These are phyloP conservation scores for Agaricales sp. DNA, from an alignment of 1,284 basidiomycete genomes.

Conservation along the genomic window DNA sequence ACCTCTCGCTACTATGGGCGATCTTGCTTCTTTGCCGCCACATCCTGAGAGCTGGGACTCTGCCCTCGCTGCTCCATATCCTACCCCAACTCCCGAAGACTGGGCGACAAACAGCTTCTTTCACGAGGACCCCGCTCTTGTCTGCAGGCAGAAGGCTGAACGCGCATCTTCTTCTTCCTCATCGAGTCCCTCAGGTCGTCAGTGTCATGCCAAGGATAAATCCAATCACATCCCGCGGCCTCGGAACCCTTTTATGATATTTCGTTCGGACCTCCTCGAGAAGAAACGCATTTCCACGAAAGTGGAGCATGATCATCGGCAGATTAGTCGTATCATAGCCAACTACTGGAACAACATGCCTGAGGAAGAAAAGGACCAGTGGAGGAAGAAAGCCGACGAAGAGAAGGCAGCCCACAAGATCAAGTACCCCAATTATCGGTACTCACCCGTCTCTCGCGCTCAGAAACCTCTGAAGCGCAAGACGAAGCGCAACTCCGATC, in stretches of 20 bases:
- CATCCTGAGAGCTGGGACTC: too few relatives aligned
- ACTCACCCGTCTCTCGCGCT: conserved; percentile 33
- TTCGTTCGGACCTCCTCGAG: conserved; percentile 60
- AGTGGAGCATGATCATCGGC: conserved; percentile 45
- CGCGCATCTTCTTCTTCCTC: neutral
- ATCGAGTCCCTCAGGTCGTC: neutral
- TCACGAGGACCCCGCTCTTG: neutral
- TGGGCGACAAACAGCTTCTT: neutral
- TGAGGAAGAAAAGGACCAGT: conserved; percentile 35
- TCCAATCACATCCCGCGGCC: conserved; percentile 52
- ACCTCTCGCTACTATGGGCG: too few relatives aligned
- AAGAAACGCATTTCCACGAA: conserved; percentile 27
- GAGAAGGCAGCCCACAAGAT: conserved; percentile 48
- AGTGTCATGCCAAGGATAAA: conserved; percentile 2
- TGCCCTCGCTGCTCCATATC: too few relatives aligned
- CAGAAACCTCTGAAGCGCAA: conserved; percentile 35
- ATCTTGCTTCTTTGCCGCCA: too few relatives aligned
- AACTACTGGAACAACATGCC: conserved; percentile 41
- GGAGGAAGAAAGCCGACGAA: conserved; percentile 39
- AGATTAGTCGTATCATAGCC: conserved; percentile 46
- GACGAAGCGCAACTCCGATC: conserved; percentile 36
- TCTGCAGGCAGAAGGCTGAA: neutral
- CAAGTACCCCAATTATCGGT: conserved; percentile 48
- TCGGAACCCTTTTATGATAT: conserved; percentile 79
- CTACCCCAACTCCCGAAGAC: neutral